Base-by-base conservation (phyloP, 352 stramenopile genomes). In the Phytopythium cucurbitacearum region DNA sequence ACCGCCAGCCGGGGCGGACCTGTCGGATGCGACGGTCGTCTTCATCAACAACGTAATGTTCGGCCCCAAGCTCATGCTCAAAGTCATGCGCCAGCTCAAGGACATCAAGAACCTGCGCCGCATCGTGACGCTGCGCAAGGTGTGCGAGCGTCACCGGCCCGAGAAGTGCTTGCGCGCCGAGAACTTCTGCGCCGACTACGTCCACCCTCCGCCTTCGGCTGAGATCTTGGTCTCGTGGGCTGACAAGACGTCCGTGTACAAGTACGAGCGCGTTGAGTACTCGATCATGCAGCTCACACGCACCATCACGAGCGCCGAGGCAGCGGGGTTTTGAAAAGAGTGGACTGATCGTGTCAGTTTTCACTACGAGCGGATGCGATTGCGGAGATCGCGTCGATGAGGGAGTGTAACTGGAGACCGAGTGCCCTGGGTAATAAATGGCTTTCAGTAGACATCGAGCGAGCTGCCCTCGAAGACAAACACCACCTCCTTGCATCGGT, bases 31-130 rank as follows among this genome's bases (percentile, higher is more conserved):
- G 16, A 91, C 83, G 0, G 83, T 94, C 40, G 73, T 91, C 41
- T 94, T 94, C 53, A 90, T 94, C 58, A 94, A 94, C 64, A 93
- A 93, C 53, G 83, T 94, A 12, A 84, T 84, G 62, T 91, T 94
- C 40, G 75, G 79, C 0, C 83, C 83, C 12, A 68, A 73, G 44
- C 71, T 91, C 40, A 91, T 94, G 83, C 61, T 86, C 33, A 77
- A 83, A 15, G 72, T 91, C 15, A 63, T 85, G 56, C 63, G 74
- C 40, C 71, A 91, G 59, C 67, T 94, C 21, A 78, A 67, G 40
- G 47, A 58, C 35, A 80, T 94, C 64, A 55, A 70, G 5, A 80
- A 88, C 5, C 57, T 94, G 28, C 68, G 71, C 6, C 79, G 80
- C 15, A 62, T 94, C 16, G 71, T 94, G 15, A 90, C 76, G 37